Percentiles rank a stretch among this genome's conserved stretches.
Conservation (phyloP, 129 eudicot genomes). For the Silybum marianum region DNA sequence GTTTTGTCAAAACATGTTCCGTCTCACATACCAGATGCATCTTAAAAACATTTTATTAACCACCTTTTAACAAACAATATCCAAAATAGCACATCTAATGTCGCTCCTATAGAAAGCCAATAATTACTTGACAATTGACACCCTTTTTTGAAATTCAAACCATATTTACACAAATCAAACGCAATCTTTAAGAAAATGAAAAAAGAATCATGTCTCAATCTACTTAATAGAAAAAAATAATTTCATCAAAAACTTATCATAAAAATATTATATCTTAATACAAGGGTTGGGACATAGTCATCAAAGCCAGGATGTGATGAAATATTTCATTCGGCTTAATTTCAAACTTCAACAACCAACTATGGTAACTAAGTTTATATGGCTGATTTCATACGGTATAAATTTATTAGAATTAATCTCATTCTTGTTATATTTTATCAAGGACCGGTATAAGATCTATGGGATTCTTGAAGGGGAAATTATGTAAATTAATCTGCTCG, state of each 20-base stretch:
- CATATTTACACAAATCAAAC: background rate
- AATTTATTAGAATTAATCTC: too few species aligned
- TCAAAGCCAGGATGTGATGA: too few species aligned
- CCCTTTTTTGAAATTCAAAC: background rate
- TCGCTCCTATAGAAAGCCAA: background rate
- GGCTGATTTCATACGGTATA: too few species aligned
- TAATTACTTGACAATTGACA: background rate
- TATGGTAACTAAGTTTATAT: too few species aligned
- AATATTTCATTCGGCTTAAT: too few species aligned
- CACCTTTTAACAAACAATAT: background rate
- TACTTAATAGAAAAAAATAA: too few species aligned
- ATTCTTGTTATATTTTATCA: background rate
- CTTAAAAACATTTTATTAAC: background rate
- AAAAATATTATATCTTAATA: background rate
- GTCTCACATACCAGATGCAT: background rate
- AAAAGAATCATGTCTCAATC: background rate
- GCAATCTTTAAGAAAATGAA: background rate
- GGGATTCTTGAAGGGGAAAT: conserved; percentile 7
- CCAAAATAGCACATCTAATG: background rate
- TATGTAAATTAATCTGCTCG: conserved; percentile 17
- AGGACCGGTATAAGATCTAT: background rate
- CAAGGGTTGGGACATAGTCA: too few species aligned
- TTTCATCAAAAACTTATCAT: background rate
- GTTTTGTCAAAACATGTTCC: too few species aligned
- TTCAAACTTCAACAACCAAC: too few species aligned